Evolutionary conservation across 148 eudicot species (phyloP), one percentile per base, ranked within the genome.

Genomic region (Spergularia marina): DNA sequence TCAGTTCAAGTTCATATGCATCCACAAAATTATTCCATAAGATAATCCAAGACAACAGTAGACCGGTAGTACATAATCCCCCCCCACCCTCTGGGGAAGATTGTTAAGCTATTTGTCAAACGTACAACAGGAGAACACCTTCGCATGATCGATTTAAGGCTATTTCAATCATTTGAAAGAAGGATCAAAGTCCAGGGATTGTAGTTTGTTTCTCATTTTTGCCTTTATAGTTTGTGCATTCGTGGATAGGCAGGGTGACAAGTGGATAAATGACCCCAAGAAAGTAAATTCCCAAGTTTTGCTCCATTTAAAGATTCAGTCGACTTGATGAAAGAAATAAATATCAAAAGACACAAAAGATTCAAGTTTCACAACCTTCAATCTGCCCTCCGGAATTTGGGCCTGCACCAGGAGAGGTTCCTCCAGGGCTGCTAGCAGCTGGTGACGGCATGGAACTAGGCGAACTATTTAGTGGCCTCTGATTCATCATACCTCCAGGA

Each of bases 401-500:
- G 82, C 80, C 78, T 83, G 82, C 83, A 81, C 93, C 90, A 74
- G 90, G 84, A 80, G 96, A 87, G 80, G 92, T 84, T 84, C 87
- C 88, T 62, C 94, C 80, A 39, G 86, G 90, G 74, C 79, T 86
- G 79, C 79, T 87, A 77, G 86, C 79, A 73, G 79, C 79, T 63
- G 85, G 64, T 41, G 88, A 82, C 23, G 85, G 85, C 53, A 84
- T 70, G 76, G 95, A 87, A 53, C 89, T 87, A 61, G 89, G 73
- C 10, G 96, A 82, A 79, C 84, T 81, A 71, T 79, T 82, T 15
- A 88, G 79, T 51, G 96, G 96, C 74, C 92, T 83, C 76, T 77
- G 87, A 78, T 84, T 84, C 72, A 84, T 78, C 73, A 90, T 75
- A 78, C 93, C 91, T 70, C 90, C 88, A 62, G 92, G 89, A 81